phyloP scores from a whole-genome alignment of 2,329 filamentous ascomycete species.

The Aspergillus niger region DNA sequence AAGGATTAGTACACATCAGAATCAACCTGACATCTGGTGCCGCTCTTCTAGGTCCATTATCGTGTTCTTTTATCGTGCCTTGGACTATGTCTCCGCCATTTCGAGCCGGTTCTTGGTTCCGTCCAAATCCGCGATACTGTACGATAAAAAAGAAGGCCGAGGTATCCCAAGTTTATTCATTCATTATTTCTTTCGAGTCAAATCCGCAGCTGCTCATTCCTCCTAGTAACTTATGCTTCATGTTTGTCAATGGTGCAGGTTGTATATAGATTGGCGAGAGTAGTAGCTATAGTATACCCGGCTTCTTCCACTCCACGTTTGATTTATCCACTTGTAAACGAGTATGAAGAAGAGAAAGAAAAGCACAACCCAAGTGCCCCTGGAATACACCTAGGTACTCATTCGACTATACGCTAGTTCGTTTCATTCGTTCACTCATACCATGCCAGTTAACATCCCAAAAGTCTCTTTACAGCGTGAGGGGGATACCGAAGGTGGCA shows the following conservation, averaged over 20 bases:
- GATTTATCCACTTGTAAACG: not conserved
- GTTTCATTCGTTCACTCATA: slow-evolving; percentile 40
- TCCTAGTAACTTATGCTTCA: too few species aligned
- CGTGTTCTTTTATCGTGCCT: too few species aligned
- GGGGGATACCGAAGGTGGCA: slow-evolving; percentile 3
- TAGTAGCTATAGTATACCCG: not conserved
- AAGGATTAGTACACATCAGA: too few species aligned
- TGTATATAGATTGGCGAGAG: not conserved
- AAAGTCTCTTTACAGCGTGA: slow-evolving; percentile 14
- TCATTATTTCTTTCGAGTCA: too few species aligned
- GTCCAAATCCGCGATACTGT: too few species aligned
- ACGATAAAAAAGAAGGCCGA: too few species aligned
- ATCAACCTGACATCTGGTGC: rapidly evolving
- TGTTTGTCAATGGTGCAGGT: too few species aligned
- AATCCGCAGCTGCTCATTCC: too few species aligned
- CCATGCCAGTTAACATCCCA: slow-evolving; percentile 21
- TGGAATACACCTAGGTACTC: not conserved
- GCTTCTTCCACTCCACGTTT: not conserved
- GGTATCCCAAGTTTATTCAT: too few species aligned
- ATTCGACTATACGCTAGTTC: not conserved
- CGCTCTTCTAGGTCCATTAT: too few species aligned
- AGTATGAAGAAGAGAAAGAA: not conserved
- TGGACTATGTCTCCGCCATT: too few species aligned
- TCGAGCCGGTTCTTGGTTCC: too few species aligned
- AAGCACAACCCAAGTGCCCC: not conserved